Percentiles rank a stretch among this genome's conserved stretches.
phyloP scores from a whole-genome alignment of 352 stramenopile species.

The Pythium sp. region DNA sequence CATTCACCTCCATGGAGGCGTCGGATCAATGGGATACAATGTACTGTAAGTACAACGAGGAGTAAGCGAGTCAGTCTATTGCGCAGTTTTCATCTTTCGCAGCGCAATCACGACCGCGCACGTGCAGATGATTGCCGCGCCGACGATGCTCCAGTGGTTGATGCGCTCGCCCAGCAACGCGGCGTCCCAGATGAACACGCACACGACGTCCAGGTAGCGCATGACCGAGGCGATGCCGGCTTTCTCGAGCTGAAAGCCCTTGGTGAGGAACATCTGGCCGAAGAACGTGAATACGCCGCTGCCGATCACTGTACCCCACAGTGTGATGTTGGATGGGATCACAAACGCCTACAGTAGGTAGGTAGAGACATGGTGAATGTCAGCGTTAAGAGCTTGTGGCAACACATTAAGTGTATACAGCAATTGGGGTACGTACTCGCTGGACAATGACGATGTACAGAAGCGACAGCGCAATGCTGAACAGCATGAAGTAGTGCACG shows the following conservation, averaged over 20 bases:
- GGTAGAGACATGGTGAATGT: neutral
- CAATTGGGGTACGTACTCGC: conserved; percentile 22
- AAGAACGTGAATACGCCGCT: neutral
- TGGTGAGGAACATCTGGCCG: neutral
- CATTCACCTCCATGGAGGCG: neutral
- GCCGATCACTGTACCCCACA: neutral
- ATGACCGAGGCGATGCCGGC: neutral
- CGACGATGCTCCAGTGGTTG: conserved; percentile 71
- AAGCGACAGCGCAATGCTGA: conserved; percentile 42
- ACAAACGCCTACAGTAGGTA: neutral
- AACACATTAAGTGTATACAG: neutral
- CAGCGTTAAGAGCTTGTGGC: neutral
- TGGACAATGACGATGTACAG: conserved; percentile 58
- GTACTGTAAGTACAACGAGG: too few species aligned
- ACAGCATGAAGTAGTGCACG: conserved; percentile 81
- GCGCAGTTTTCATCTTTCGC: conserved; percentile 28
- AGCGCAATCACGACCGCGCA: conserved; percentile 62
- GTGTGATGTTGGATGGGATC: neutral
- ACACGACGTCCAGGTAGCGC: neutral
- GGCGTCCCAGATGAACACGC: neutral
- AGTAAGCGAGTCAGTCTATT: neutral
- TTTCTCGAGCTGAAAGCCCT: neutral
- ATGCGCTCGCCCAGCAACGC: conserved; percentile 21
- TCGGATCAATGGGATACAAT: neutral
- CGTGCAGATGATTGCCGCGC: conserved; percentile 64